A percentile compares a stretch with the other conserved stretches of the same genome.
Conservation (phyloP, 78 protist genomes). For the Isochrysis galbana region DNA sequence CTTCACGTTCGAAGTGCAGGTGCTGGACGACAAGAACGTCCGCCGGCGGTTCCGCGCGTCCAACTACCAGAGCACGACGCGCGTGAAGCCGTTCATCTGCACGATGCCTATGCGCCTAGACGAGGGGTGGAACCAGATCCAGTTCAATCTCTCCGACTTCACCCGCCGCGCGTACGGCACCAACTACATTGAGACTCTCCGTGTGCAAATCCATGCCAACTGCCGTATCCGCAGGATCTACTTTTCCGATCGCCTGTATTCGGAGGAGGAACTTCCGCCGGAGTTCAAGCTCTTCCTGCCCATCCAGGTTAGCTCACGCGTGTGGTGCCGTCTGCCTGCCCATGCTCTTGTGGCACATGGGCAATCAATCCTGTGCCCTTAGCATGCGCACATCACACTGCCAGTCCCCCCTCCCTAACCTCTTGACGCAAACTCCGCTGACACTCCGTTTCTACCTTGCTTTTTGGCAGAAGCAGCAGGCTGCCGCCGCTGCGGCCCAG, state of each 20-base stretch:
- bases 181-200: slow-evolving; percentile 89
- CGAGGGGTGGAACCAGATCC: slow-evolving; percentile 97
- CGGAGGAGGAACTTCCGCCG: slow-evolving; percentile 94
- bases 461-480: too few relatives aligned
- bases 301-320: slow-evolving; percentile 13
- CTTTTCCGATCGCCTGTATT: slow-evolving; percentile 89
- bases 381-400: too few relatives aligned
- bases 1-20: slow-evolving; percentile 94
- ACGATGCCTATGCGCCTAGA: slow-evolving; percentile 97
- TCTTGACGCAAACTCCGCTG: too few relatives aligned
- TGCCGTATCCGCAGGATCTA: slow-evolving; percentile 82
- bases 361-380: too few relatives aligned
- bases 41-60: slow-evolving; percentile 92
- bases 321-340: too few relatives aligned
- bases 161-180: slow-evolving; percentile 94
- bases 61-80: slow-evolving; percentile 88
- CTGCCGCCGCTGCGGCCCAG: too few relatives aligned
- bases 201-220: slow-evolving; percentile 78
- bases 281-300: slow-evolving; percentile 89
- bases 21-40: slow-evolving; percentile 92
- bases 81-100: slow-evolving; percentile 92
- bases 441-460: too few relatives aligned
- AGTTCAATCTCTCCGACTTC: slow-evolving; percentile 93
- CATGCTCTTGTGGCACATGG: too few relatives aligned
- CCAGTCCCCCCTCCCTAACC: too few relatives aligned